Percentiles rank a stretch among this genome's conserved stretches.
phyloP scores from a whole-genome alignment of 169 alveolate genomes.

The Plasmodium relictum region DNA sequence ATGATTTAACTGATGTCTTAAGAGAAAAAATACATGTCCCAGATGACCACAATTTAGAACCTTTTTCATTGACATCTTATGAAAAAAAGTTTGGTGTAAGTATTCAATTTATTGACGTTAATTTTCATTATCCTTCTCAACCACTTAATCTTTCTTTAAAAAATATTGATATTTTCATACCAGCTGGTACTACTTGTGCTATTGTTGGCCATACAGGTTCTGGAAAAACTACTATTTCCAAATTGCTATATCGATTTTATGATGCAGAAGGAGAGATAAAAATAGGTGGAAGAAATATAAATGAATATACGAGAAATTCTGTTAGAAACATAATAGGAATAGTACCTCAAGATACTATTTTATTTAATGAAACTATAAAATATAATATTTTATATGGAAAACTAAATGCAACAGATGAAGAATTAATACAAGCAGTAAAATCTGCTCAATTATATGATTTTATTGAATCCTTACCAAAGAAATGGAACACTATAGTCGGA shows the following conservation, averaged over 20 bases:
- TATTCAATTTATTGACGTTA: constrained; percentile 49
- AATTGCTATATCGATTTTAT: constrained; percentile 83
- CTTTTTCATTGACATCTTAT: constrained; percentile 46
- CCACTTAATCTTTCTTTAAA: constrained; percentile 16
- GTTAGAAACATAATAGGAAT: constrained; percentile 82
- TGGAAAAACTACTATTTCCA: constrained; percentile 85
- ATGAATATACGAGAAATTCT: constrained; percentile 78
- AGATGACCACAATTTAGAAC: constrained; percentile 37
- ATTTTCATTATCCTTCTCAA: constrained; percentile 49
- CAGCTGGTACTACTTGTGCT: constrained; percentile 81
- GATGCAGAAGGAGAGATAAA: constrained; percentile 83
- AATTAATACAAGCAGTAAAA: constrained; percentile 88
- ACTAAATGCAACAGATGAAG: constrained; percentile 87
- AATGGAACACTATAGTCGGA: constrained; percentile 95
- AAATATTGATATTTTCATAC: constrained; percentile 70
- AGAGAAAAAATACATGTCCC: constrained; percentile 53
- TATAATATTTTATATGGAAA: constrained; percentile 94
- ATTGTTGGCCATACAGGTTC: constrained; percentile 87
- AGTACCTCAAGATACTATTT: constrained; percentile 93
- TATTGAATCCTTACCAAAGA: constrained; percentile 89
- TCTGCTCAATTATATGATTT: constrained; percentile 91
- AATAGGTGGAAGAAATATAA: constrained; percentile 78
- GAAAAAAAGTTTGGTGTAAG: constrained; percentile 74
- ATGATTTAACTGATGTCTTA: constrained; percentile 42
- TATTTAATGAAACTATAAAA: constrained; percentile 91